These are phyloP conservation scores for Silybum marianum DNA, from an alignment of 129 eudicot species.

Conservation along the genomic window DNA sequence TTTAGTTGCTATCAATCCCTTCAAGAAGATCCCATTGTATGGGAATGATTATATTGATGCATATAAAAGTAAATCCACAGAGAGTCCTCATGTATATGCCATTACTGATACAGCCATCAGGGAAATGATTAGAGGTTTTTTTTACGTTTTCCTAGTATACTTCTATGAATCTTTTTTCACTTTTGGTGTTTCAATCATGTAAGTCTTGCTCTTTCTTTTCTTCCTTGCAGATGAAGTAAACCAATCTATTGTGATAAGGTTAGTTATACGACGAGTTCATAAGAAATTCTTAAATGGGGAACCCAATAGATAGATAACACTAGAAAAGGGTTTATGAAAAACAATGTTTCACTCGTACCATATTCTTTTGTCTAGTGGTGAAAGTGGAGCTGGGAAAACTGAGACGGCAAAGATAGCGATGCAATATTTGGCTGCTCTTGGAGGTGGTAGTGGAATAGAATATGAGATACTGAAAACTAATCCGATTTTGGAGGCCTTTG, in stretches of 20 bases:
- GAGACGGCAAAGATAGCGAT: constrained; percentile 99
- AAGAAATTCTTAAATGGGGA: neutral
- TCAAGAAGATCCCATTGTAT: constrained; percentile 79
- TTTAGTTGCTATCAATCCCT: constrained; percentile 89
- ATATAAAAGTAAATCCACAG: constrained; percentile 66
- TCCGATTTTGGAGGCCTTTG: constrained; percentile 95
- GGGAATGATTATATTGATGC: constrained; percentile 77
- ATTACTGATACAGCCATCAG: constrained; percentile 86
- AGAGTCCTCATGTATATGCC: constrained; percentile 96
- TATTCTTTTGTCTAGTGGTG: constrained; percentile 59
- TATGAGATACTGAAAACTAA: constrained; percentile 84
- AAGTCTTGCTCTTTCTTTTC: constrained; percentile 16
- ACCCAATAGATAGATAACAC: neutral
- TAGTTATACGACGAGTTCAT: constrained; percentile 29
- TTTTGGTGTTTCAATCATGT: constrained; percentile 13
- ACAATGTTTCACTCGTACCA: neutral
- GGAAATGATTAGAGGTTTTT: constrained; percentile 88
- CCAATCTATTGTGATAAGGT: constrained; percentile 98
- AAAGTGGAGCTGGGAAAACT: constrained; percentile 98
- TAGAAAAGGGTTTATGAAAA: neutral
- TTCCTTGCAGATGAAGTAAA: constrained; percentile 84
- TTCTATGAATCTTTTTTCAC: constrained; percentile 2
- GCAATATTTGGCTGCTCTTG: constrained; percentile 99
- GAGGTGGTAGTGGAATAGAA: constrained; percentile 99
- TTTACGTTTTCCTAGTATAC: constrained; percentile 10